Evolutionary conservation across 208 protist species (phyloP).

Genomic region (Acanthamoeba lenticulata): DNA sequence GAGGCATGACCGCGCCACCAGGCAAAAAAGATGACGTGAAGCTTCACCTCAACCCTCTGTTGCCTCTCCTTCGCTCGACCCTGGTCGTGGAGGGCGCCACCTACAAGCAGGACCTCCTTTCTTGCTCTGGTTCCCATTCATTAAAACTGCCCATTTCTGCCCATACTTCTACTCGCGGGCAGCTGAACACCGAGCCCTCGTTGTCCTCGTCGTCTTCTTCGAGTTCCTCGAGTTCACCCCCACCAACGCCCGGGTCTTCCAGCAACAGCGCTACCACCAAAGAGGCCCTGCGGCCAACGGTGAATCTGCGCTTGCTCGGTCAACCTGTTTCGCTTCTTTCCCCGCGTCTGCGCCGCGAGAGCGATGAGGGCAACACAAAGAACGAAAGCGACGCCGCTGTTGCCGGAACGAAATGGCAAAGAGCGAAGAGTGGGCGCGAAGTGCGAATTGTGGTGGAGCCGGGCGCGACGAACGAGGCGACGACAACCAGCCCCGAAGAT

Average conservation of each 20-base stretch:
- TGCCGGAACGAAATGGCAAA: not conserved
- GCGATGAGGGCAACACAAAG: not conserved
- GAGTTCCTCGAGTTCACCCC: not conserved
- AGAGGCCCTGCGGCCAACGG: no score
- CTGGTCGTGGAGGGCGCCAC: not conserved
- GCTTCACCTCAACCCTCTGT: slow-evolving; percentile 16
- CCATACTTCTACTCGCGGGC: no score
- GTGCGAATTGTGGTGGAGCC: not conserved
- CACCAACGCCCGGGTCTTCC: not conserved
- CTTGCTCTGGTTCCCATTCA: not conserved
- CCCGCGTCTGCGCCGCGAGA: not conserved
- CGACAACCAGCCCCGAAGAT: not conserved
- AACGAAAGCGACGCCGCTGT: not conserved
- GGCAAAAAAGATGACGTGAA: not conserved
- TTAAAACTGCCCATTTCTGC: no score
- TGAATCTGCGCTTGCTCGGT: not conserved
- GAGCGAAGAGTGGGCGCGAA: not conserved
- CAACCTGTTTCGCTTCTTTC: not conserved
- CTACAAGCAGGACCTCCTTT: slow-evolving; percentile 22
- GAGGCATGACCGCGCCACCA: no score
- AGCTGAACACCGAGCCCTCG: no score
- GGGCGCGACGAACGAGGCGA: no score
- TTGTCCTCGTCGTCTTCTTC: not conserved
- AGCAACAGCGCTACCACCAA: not conserved
- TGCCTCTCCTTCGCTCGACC: not conserved